Evolutionary conservation across 306 rosid genomes (phyloP).

Genomic region (Purshia tridentata): DNA sequence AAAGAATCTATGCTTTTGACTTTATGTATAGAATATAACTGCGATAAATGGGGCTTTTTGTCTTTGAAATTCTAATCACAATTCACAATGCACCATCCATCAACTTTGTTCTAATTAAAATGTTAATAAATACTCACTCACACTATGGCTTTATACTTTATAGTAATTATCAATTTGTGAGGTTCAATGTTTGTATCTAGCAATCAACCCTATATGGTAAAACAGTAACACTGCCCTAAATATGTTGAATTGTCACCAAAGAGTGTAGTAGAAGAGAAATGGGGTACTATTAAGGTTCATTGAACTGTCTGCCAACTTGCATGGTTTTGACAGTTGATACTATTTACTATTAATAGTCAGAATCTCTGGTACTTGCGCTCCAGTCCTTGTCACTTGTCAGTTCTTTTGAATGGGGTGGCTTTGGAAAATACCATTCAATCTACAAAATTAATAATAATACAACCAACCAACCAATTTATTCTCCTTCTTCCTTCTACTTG

Average conservation of each 20-base stretch:
- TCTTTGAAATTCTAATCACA: not conserved
- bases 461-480: no score
- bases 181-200: not conserved
- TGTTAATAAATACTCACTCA: no score
- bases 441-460: no score
- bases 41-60: conserved; percentile 16
- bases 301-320: not conserved
- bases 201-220: not conserved
- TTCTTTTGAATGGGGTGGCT: no score
- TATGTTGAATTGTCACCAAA: no score
- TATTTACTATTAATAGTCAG: not conserved
- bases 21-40: conserved; percentile 12
- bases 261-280: no score
- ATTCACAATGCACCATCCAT: not conserved
- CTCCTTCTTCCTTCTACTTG: no score
- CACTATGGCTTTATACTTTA: no score
- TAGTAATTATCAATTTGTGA: not conserved
- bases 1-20: conserved; percentile 38
- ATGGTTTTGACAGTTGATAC: not conserved
- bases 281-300: no score
- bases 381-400: not conserved
- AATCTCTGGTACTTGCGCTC: not conserved
- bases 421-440: no score
- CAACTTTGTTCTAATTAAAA: not conserved
- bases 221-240: no score